Evolutionary conservation across 768 basidiomycete genomes (phyloP), one percentile per base, ranked within the genome.

Genomic region (Auricularia auricula-judae): DNA sequence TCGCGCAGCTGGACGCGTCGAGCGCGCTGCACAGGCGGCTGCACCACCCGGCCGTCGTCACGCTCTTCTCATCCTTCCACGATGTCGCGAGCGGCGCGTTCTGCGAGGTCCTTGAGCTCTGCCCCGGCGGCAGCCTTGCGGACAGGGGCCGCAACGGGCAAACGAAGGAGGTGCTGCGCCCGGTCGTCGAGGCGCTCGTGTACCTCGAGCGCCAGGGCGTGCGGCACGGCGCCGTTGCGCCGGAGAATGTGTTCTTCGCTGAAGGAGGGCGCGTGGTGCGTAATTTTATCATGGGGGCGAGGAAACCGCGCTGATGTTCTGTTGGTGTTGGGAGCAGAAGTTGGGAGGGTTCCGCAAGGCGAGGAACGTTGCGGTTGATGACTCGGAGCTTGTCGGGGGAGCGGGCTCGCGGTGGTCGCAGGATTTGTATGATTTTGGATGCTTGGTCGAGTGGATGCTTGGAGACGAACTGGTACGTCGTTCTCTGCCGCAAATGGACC

Each of bases 31-130:
- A 82, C 65, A 75, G 74, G 56, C 70, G 77, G 0, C 72, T 84
- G 18, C 77, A 77, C 66, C 83, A 84, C 69, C 83, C 83, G 3
- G 77, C 76, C 47, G 75, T 84, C 62, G 74, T 81, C 16, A 76
- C 82, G 29, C 68, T 83, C 3, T 73, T 81, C n/a, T 78, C 78
- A 10, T 68, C 68, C 2, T 81, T 82, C 65, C 18, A 23, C 29
- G 21, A 29, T 18, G 66, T 69, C 36, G 72, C 76, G 0, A 66
- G 72, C 18, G 68, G 67, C 4, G 73, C 72, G 2, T 67, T 69
- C 39, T 78, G 75, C 63, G 76, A 81, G 36, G 72, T 81, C 10
- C 68, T 82, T 7, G 83, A 84, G 65, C 71, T 78, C n/a, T 83
- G 82, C 60, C 67, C 74, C 1, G 66, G 72, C 4, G 81, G 81